Percentiles rank a stretch among this genome's conserved stretches.
Conservation (phyloP, 192 early-diverging fungal species). For the Rhizoclosmatium globosum region DNA sequence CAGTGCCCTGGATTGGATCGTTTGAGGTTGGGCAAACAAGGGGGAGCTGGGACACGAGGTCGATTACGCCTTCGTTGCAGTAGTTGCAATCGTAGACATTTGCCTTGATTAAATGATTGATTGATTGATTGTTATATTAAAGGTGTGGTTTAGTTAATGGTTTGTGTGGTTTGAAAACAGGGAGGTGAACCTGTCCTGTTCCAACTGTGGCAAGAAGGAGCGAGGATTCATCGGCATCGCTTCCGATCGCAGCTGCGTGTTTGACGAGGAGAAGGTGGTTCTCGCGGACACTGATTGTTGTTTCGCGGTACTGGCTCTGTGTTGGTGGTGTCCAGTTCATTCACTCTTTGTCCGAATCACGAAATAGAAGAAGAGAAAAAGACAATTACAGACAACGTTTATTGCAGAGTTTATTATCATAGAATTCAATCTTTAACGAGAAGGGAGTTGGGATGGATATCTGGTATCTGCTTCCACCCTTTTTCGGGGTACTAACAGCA, state of each 20-base stretch:
- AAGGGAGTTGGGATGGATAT: too few species aligned
- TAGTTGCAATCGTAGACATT: slow-evolving; percentile 32
- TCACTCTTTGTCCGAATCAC: not conserved
- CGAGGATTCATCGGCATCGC: not conserved
- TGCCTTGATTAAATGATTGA: not conserved
- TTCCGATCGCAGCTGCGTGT: not conserved
- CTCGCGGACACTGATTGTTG: slow-evolving; percentile 11
- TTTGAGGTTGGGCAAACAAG: not conserved
- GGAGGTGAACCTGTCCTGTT: not conserved
- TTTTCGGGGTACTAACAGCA: too few species aligned
- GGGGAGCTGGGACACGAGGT: slow-evolving; percentile 12
- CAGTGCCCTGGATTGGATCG: slow-evolving; percentile 1
- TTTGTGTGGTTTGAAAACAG: not conserved
- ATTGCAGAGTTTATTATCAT: too few species aligned
- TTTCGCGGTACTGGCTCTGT: slow-evolving; percentile 1
- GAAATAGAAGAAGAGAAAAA: not conserved
- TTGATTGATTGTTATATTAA: not conserved
- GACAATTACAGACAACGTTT: too few species aligned
- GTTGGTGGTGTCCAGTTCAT: not conserved
- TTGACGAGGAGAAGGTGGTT: not conserved
- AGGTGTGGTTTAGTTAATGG: not conserved
- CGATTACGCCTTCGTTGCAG: slow-evolving; percentile 13
- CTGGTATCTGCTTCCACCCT: too few species aligned
- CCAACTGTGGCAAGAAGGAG: slow-evolving; percentile 16
- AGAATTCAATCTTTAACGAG: too few species aligned